Evolutionary conservation across 148 eudicot species (phyloP).

Genomic region (Rheum nobile): DNA sequence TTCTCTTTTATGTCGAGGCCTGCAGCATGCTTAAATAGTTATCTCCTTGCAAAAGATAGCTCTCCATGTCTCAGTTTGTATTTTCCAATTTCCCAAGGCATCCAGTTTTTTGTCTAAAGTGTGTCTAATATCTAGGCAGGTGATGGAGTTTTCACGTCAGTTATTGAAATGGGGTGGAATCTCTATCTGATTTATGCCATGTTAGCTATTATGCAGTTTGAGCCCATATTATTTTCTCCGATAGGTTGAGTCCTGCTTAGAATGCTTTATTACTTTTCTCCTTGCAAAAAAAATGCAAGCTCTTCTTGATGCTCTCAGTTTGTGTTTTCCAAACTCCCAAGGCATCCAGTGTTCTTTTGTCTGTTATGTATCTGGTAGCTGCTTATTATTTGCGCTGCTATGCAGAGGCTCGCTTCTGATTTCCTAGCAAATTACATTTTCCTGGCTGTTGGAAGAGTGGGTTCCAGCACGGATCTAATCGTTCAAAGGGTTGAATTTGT

Average conservation of each 20-base stretch:
- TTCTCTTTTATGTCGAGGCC: too few species aligned
- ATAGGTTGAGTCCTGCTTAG: neutral
- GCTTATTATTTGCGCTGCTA: neutral
- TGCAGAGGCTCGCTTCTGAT: constrained; percentile 83
- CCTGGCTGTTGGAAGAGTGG: constrained; percentile 79
- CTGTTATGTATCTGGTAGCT: neutral
- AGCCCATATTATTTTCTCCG: neutral
- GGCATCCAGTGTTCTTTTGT: neutral
- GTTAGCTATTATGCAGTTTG: neutral
- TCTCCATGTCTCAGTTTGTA: too few species aligned
- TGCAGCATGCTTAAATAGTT: too few species aligned
- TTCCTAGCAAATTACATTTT: constrained; percentile 60
- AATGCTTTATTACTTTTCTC: neutral
- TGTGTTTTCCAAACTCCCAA: neutral
- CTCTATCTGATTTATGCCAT: too few species aligned
- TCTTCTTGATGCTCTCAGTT: neutral
- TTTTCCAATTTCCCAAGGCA: too few species aligned
- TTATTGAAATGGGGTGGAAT: too few species aligned
- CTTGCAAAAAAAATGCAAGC: neutral
- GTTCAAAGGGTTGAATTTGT: constrained; percentile 72
- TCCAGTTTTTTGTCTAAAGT: too few species aligned
- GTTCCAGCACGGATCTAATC: constrained; percentile 76
- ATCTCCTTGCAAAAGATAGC: too few species aligned
- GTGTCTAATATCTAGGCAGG: too few species aligned
- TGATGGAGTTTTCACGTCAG: too few species aligned